Base-by-base conservation (phyloP, 768 basidiomycete genomes). In the Lanmaoa pseudosensibilis region DNA sequence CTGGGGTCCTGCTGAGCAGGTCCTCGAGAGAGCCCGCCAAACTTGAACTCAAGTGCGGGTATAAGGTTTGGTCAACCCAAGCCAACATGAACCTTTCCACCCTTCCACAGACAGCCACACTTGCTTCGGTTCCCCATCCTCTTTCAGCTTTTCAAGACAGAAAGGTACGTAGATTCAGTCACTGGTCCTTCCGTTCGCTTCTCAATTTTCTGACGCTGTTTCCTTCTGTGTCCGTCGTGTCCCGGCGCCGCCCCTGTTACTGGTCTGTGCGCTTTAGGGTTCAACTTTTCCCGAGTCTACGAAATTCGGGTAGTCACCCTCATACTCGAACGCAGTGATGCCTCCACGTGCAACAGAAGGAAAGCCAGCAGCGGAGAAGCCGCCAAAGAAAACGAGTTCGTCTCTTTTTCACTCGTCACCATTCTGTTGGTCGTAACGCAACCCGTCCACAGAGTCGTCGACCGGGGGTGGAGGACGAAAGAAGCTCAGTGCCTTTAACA, bases 401-500 rank as follows among this genome's bases (percentile, higher is more conserved):
- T 71, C 34, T 46, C 32, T 46, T 55, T 58, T 46, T 25, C 44
- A 52, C 36, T 52, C 39, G 5, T 57, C 36, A 25, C 47, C 53
- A 59, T 68, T 58, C 55, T 59, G 57, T 32, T 39, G 38, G 41
- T 37, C 44, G 54, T 67, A 39, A 67, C 60, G 40, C 52, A 55
- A 44, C 39, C 19, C 21, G 50, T 43, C 61, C 82, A 79, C 74
- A 69, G 84, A 82, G 69, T 82, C 84, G 16, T 74, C 81, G 36
- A 76, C 78, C 33, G 75, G 74, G 37, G 73, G 74, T 18, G 79
- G 81, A 19, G 74, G 74, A 66, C 81, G 78, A 70, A 89, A 80
- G 70, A 82, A 82, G 70, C 75, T 89, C 46, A 85, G 84, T 36
- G 80, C 82, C 15, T 92, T 88, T 74, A 92, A 92, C 70, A 88